Base-by-base conservation (phyloP, 768 basidiomycete species). In the Coprinopsis strossmayeri region DNA sequence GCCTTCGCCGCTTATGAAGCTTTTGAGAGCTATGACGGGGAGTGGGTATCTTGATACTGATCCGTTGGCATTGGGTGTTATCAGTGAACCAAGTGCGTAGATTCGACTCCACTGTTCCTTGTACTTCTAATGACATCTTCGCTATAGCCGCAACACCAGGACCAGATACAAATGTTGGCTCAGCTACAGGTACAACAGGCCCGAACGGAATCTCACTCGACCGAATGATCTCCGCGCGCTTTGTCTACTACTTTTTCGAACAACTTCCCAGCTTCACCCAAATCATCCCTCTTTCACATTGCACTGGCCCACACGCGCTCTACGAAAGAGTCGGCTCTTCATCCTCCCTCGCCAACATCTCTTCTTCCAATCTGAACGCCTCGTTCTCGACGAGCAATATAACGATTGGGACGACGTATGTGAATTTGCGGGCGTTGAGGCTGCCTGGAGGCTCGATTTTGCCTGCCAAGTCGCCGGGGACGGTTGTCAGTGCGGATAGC, bases 401-500 rank as follows among this genome's bases (percentile, higher is more conserved):
- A 2, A 66, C 69, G 5, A 63, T 72, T 41, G 76, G 81, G 27
- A 56, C 82, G 34, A 76, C 73, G 1, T 91, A 88, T 55, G 66
- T 72, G 50, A 91, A 87, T 57, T 57, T 76, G 23, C 77, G 79
- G 17, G 78, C 85, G 3, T 71, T 91, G 40, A 78, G 72, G 46
- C 72, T 92, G 11, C 90, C 89, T 3, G 91, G 90, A 3, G 87
- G 89, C 0, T 80, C 81, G 1, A 72, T 72, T 10, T 72, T 96
- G 3, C 83, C 84, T 20, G 70, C 78, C 4, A 76, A 78, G 18
- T 81, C 87, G 1, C 63, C 69, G 1, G 92, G 90, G 2, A 77
- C 78, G 5, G 70, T 92, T 18, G 70, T 94, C 27, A 90, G 81
- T 53, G 74, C 77, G 9, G 87, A 90, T 45, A 77, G 77, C 3